phyloP scores from a whole-genome alignment of 257 asterid genomes.

The Voacanga thouarsii region DNA sequence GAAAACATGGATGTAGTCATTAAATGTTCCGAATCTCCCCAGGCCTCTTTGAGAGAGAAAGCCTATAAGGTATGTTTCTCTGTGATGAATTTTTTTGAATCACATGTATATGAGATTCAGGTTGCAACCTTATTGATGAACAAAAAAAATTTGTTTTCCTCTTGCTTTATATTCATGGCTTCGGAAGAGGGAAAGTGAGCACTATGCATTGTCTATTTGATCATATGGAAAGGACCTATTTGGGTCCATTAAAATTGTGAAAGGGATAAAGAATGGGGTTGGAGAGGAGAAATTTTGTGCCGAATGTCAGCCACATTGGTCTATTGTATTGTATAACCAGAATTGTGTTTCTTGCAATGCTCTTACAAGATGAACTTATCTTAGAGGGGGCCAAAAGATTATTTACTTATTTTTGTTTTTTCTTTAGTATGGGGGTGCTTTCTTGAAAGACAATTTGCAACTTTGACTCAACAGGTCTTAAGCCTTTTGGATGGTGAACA shows the following conservation, averaged over 20 bases:
- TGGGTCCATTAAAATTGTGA: not conserved
- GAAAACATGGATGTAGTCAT: conserved; percentile 66
- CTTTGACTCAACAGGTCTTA: conserved; percentile 51
- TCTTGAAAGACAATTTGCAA: conserved; percentile 9
- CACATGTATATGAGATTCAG: not conserved
- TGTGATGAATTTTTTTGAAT: not conserved
- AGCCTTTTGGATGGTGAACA: conserved; percentile 62
- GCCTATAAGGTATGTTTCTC: conserved; percentile 68
- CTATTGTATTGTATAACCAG: not conserved
- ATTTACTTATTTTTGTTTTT: not conserved
- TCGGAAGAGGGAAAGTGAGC: not conserved
- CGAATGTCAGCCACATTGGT: not conserved
- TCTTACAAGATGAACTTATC: not conserved
- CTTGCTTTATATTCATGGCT: not conserved
- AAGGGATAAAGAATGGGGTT: not conserved
- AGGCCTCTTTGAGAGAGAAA: conserved; percentile 93
- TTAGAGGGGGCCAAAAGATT: not conserved
- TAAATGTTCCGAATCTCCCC: conserved; percentile 93
- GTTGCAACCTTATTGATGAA: not conserved
- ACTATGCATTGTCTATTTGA: too few relatives aligned
- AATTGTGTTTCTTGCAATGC: not conserved
- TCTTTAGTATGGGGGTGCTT: not conserved
- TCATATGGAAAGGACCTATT: not conserved
- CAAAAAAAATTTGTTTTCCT: not conserved
- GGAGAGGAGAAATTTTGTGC: not conserved